Conservation (phyloP, 73 alveolate genomes). For the Tetrahymena thermophila region DNA sequence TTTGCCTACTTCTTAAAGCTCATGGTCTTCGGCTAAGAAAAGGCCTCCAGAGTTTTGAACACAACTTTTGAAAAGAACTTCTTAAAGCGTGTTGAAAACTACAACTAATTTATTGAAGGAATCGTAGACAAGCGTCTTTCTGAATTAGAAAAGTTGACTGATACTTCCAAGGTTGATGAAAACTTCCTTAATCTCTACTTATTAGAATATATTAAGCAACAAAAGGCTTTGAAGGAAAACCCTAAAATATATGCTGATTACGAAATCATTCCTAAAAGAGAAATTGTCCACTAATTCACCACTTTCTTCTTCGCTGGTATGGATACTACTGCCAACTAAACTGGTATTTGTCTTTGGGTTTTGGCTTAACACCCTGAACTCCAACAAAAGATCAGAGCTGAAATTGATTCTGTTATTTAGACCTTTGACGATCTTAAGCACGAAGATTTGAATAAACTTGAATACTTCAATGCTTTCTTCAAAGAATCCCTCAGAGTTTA, state of each 20-base stretch:
- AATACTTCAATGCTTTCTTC: not conserved
- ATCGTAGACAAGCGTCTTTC: not conserved
- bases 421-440: not conserved
- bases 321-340: slow-evolving; percentile 2
- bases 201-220: not conserved
- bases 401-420: not conserved
- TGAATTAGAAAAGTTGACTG: not conserved
- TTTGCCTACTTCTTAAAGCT: not conserved
- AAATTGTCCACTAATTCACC: not conserved
- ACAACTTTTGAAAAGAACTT: not conserved
- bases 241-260: not conserved
- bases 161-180: not conserved
- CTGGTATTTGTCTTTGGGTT: not conserved
- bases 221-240: not conserved
- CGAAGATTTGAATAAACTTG: not conserved
- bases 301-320: not conserved
- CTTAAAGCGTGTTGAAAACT: not conserved
- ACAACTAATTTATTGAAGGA: not conserved
- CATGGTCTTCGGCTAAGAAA: not conserved
- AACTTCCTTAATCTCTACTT: not conserved
- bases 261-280: not conserved
- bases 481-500: not conserved
- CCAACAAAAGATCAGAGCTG: not conserved
- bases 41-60: not conserved
- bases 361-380: not conserved